These are phyloP conservation scores for Wickerhamiella brachini DNA, from an alignment of 805 yeast species.

Conservation along the genomic window DNA sequence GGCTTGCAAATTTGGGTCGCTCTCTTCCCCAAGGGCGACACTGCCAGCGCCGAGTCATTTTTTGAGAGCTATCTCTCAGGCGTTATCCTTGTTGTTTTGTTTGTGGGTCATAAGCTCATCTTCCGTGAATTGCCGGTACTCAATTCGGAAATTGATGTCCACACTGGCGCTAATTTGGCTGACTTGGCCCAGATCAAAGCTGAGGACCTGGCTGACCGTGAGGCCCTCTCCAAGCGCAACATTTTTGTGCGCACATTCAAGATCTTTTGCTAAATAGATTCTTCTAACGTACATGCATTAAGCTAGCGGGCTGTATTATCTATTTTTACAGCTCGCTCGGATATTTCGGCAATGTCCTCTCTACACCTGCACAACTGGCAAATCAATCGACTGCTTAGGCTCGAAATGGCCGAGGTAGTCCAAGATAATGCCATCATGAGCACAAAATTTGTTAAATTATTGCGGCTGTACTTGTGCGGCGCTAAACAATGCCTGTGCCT, in stretches of 20 bases:
- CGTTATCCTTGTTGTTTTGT: conserved; percentile 29
- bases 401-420: no score
- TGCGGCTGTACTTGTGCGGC: no score
- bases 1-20: conserved; percentile 74
- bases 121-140: conserved; percentile 8
- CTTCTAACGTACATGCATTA: not conserved
- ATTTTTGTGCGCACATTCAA: not conserved
- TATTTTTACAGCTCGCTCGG: not conserved
- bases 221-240: conserved; percentile 14
- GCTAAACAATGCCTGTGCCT: no score
- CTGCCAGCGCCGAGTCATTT: conserved; percentile 28
- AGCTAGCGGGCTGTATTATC: not conserved
- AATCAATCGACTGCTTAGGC: no score
- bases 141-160: conserved; percentile 11
- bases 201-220: conserved; percentile 41
- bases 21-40: conserved; percentile 46
- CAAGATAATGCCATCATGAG: no score
- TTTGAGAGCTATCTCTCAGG: conserved; percentile 42
- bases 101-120: conserved; percentile 36
- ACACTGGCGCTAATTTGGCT: conserved; percentile 29
- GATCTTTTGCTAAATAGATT: not conserved
- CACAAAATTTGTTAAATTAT: no score
- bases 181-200: conserved; percentile 41
- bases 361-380: no score
- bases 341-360: no score